phyloP scores from a whole-genome alignment of 139 green algal genomes.

The Gonium pectorale region DNA sequence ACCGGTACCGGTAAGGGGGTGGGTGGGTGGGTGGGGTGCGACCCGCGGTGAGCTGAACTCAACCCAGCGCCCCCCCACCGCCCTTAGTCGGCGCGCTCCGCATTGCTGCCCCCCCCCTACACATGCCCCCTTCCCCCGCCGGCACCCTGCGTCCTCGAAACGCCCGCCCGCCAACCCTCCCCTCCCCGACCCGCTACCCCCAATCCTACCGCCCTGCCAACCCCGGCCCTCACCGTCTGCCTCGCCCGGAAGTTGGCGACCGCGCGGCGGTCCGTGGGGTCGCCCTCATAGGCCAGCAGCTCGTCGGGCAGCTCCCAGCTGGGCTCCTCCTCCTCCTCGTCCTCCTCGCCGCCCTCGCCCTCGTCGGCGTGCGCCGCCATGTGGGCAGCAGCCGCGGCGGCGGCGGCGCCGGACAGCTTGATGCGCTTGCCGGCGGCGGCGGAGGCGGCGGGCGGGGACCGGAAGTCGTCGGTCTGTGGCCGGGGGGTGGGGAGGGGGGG shows the following conservation, averaged over 20 bases:
- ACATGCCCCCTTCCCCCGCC: no score
- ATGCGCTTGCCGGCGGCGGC: slow-evolving; percentile 5
- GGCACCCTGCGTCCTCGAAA: no score
- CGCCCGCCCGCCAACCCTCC: no score
- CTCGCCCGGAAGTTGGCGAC: slow-evolving; percentile 49
- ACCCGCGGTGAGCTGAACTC: no score
- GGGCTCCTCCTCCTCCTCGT: slow-evolving; percentile 43
- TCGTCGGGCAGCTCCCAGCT: slow-evolving; percentile 57
- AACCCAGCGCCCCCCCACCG: no score
- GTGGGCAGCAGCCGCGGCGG: slow-evolving; percentile 4
- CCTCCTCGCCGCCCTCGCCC: neutral
- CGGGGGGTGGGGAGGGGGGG: no score
- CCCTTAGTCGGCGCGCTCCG: no score
- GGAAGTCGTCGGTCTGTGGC: no score
- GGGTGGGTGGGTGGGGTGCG: no score
- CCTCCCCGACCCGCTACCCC: neutral
- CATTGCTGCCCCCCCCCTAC: no score
- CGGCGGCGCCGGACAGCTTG: slow-evolving; percentile 16
- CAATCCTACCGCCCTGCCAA: neutral
- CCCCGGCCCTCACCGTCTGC: slow-evolving; percentile 18
- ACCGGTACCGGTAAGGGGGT: no score
- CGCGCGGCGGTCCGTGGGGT: slow-evolving; percentile 49
- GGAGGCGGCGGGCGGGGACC: no score
- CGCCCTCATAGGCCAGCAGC: slow-evolving; percentile 50
- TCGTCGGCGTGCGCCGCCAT: neutral